phyloP scores from a whole-genome alignment of 1,139 yeast species.

The Scheffersomyces parashehatae region DNA sequence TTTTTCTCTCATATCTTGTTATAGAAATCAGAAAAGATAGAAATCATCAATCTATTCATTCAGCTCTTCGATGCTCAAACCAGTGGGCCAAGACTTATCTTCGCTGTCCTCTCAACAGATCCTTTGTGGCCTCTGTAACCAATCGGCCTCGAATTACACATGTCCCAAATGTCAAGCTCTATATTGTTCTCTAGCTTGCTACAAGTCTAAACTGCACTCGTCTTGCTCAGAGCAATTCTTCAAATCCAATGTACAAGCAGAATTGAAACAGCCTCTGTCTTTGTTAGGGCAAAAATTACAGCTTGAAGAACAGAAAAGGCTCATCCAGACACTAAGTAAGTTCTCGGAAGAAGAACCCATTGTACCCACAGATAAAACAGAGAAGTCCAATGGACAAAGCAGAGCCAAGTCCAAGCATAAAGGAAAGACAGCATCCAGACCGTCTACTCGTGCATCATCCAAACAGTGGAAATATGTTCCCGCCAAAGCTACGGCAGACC shows the following conservation, averaged over 20 bases:
- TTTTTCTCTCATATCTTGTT: too few relatives aligned
- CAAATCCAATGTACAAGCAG: not conserved
- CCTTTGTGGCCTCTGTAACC: conserved; percentile 5
- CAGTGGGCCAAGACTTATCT: not conserved
- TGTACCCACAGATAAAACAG: too few relatives aligned
- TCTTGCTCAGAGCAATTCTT: conserved; percentile 5
- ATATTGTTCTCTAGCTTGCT: conserved; percentile 9
- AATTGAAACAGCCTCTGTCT: too few relatives aligned
- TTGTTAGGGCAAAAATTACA: not conserved
- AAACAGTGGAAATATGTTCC: not conserved
- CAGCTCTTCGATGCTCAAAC: not conserved
- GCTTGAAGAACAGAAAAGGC: not conserved
- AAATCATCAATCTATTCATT: too few relatives aligned
- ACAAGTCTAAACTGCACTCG: conserved; percentile 6
- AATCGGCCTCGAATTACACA: conserved; percentile 2
- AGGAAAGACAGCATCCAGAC: too few relatives aligned
- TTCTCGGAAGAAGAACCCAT: not conserved
- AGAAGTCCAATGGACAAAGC: not conserved
- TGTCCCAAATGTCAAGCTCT: conserved; percentile 8
- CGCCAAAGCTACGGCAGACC: not conserved
- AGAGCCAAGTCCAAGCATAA: not conserved
- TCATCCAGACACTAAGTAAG: not conserved
- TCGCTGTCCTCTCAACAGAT: conserved; percentile 3
- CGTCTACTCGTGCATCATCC: too few relatives aligned
- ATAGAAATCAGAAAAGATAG: too few relatives aligned